These are phyloP conservation scores for Candida easanensis DNA, from an alignment of 805 yeast species.

Conservation along the genomic window DNA sequence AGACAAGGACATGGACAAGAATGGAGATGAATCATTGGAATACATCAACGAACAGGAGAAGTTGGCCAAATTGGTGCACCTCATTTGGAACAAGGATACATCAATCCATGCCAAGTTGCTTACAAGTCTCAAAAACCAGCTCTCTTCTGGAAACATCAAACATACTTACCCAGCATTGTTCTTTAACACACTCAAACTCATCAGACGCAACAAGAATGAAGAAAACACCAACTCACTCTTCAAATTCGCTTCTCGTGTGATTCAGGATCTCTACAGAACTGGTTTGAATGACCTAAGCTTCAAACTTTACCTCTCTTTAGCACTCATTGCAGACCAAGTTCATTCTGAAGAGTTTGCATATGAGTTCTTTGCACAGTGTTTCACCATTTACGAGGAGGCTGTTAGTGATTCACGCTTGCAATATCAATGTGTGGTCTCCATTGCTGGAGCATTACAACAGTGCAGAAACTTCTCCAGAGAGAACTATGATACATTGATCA, in stretches of 20 bases:
- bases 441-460: constrained; percentile 50
- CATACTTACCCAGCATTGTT: constrained; percentile 78
- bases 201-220: constrained; percentile 41
- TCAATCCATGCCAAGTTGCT: constrained; percentile 43
- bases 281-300: constrained; percentile 37
- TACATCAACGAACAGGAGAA: constrained; percentile 51
- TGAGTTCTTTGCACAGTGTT: constrained; percentile 87
- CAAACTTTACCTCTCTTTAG: constrained; percentile 59
- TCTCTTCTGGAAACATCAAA: constrained; percentile 57
- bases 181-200: constrained; percentile 54
- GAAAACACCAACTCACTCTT: constrained; percentile 41
- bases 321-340: constrained; percentile 77
- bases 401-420: constrained; percentile 52
- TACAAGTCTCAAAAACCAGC: constrained; percentile 42
- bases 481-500: constrained; percentile 77
- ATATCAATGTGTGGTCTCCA: constrained; percentile 48
- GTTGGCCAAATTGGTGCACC: constrained; percentile 67
- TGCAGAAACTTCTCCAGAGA: constrained; percentile 54
- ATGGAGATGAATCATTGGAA: constrained; percentile 32
- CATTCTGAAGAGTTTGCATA: constrained; percentile 69
- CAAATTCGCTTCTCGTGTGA: constrained; percentile 67
- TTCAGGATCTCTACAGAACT: constrained; percentile 57
- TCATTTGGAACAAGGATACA: constrained; percentile 51
- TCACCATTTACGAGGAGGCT: constrained; percentile 74
- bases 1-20: constrained; percentile 24